Evolutionary conservation across 2,329 filamentous ascomycete genomes (phyloP), one percentile per base, ranked within the genome.

Genomic region (Mycocentrospora acerina): DNA sequence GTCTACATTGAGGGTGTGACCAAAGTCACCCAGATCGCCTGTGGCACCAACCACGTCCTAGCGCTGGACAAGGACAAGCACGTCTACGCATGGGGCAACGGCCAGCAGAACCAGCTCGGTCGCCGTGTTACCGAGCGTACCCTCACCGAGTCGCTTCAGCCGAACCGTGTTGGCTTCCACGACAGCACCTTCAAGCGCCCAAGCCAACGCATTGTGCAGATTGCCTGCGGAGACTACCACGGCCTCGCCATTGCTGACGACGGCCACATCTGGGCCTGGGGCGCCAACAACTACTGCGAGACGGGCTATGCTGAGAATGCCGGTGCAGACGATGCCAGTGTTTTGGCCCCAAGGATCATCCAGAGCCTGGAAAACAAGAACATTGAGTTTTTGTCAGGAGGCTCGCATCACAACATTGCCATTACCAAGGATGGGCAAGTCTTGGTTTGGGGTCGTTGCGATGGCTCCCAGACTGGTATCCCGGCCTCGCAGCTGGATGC

Each of bases 211-310:
- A 80, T 86, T 35, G 73, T 74, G 34, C 80, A 71, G 68, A 77
- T 86, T 41, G 78, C 79, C 18, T 83, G 82, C 37, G 89, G 89
- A 29, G 80, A 84, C 11, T 91, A 90, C 68, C 88, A 95, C 72
- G 86, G 83, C 53, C 91, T 95, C 55, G 85, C 85, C 33, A 77
- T 89, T 32, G 78, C 79, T 54, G 78, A 81, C 45, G 78, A 83
- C 18, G 83, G 83, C 26, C 76, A 79, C 19, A 84, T 91, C 22
- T 93, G 82, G 68, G 80, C 83, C 0, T 95, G 89, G 88, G 89
- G 90, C 16, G 73, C 91, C 19, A 95, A 95, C 76, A 90, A 86
- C 69, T 94, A 87, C 66, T 86, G 85, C 47, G 85, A 95, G 71
- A 87, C 86, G 12, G 88, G 85, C 24, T 76, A 85, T 42, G 72